Evolutionary conservation across 202 grass and related monocot species (phyloP), one percentile per base, ranked within the genome.

Genomic region (Setaria viridis): DNA sequence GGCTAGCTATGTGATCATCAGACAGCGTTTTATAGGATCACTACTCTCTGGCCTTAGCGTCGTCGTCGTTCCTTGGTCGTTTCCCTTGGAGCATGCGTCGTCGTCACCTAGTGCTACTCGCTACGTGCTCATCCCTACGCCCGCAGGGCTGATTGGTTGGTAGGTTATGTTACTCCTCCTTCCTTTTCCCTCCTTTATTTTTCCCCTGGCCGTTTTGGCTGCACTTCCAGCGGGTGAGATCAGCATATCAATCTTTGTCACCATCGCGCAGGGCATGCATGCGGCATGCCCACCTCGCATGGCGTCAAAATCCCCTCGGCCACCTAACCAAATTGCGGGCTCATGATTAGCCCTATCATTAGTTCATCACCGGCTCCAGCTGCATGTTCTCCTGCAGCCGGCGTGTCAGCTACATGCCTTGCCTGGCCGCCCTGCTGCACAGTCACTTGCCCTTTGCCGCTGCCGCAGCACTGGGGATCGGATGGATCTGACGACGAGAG

Each of bases 1-100:
- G 67, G 62, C 17, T 57, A 56, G 39, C 39, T 6, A 11, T 5
- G 72, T 5, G 72, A 30, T 49, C 0, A 9, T 17, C 13, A 55
- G 65, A 77, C 34, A 35, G 34, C 39, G 39, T 51, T 57, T 29
- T 29, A 25, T 29, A 80, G 50, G 68, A 25, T 73, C 47, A 19
- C 33, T 14, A 19, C 33, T 14, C 13, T 85, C 85, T 89, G 81
- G 20, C 51, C 21, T 33, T 89, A 70, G 58, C 70, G 77, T 29
- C 78, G 78, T 79, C 48, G 62, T 33, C 21, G 72, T 67, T 37
- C 46, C 67, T 66, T 54, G 87, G 74, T 87, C 82, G 67, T 81
- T 76, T 86, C 65, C 33, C 59, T 87, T 93, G 87, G 79, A 82
- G 65, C 85, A 80, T 78, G 50, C n/a, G 21, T 80, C 56, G 86